Conservation (phyloP, 768 basidiomycete species). For the Termitomyces sp. region DNA sequence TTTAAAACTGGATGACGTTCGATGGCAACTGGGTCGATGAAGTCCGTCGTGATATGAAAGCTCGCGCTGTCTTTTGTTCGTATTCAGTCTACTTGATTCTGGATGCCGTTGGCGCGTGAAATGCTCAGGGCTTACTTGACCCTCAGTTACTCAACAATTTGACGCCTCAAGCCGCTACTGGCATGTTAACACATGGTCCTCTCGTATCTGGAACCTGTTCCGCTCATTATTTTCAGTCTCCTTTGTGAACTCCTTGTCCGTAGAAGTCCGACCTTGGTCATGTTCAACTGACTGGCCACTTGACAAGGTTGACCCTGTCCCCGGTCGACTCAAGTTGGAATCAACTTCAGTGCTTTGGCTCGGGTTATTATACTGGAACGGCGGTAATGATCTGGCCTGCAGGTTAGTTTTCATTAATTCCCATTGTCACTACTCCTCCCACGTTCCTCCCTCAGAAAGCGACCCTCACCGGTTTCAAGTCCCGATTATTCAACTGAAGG, state of each 20-base stretch:
- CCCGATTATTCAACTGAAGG: too few relatives aligned
- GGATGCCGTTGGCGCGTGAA: not conserved
- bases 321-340: slow-evolving; percentile 45
- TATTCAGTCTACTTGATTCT: slow-evolving; percentile 55
- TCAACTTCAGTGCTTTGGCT: slow-evolving; percentile 55
- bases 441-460: too few relatives aligned
- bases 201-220: slow-evolving; percentile 74
- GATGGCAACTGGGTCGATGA: slow-evolving; percentile 82
- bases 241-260: slow-evolving; percentile 60
- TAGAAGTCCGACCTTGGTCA: too few relatives aligned
- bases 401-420: slow-evolving; percentile 26
- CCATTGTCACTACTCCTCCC: not conserved
- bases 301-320: slow-evolving; percentile 54
- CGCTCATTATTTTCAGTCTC: slow-evolving; percentile 72
- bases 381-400: slow-evolving; percentile 68
- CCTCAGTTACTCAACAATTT: slow-evolving; percentile 79
- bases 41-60: slow-evolving; percentile 66
- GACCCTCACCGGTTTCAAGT: too few relatives aligned
- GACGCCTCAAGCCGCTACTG: slow-evolving; percentile 73
- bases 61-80: slow-evolving; percentile 60
- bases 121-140: slow-evolving; percentile 65
- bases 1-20: slow-evolving; percentile 73
- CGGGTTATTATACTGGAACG: slow-evolving; percentile 53
- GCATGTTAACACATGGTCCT: slow-evolving; percentile 68
- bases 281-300: too few relatives aligned